Evolutionary conservation across 2,329 filamentous ascomycete species (phyloP).

Genomic region (Phoma sp.): DNA sequence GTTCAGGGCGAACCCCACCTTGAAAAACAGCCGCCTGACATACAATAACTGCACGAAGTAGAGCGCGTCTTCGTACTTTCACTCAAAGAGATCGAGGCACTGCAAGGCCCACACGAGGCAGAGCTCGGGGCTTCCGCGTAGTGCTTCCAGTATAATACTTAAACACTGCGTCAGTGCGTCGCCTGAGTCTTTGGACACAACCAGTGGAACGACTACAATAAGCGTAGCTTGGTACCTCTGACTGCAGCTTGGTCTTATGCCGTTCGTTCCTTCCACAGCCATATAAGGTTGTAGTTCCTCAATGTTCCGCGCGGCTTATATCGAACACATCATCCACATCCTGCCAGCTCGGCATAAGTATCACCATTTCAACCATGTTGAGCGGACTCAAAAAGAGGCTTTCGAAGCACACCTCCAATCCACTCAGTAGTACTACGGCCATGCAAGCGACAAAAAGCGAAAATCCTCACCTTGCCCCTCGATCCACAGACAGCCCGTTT

Average conservation of each 20-base stretch:
- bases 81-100: too few species aligned
- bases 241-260: neutral
- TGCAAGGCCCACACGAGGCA: conserved; percentile 2
- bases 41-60: too few species aligned
- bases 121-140: neutral
- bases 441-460: conserved; percentile 1
- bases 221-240: neutral
- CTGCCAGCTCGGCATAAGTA: too few species aligned
- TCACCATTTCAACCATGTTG: conserved; percentile 18
- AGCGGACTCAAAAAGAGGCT: conserved; percentile 35
- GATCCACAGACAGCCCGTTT: conserved; percentile 24
- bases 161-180: too few species aligned
- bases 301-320: too few species aligned
- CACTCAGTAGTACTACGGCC: conserved; percentile 8
- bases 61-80: too few species aligned
- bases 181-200: neutral
- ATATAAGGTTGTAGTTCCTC: conserved; percentile 1
- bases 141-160: too few species aligned
- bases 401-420: conserved; percentile 25
- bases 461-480: conserved; percentile 25
- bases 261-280: conserved; percentile 8
- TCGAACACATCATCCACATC: too few species aligned
- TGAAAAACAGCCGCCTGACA: too few species aligned
- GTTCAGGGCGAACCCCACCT: too few species aligned
- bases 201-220: neutral